These are phyloP conservation scores for Yamadazyma pseudoaaseri DNA, from an alignment of 1,139 yeast genomes.

Conservation along the genomic window DNA sequence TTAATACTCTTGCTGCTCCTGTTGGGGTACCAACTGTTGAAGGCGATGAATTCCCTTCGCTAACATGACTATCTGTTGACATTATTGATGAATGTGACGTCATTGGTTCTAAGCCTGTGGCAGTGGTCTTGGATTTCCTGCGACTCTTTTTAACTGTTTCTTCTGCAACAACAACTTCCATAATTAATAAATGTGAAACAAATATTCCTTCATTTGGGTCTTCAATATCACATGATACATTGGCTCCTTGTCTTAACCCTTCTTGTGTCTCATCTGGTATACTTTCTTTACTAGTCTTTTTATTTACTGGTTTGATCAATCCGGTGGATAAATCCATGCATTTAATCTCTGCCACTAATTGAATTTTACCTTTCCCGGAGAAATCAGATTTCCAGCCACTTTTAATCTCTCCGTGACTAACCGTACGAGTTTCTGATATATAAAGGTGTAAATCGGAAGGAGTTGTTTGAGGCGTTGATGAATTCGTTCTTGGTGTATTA, in stretches of 20 bases:
- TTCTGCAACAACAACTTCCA: slow-evolving; percentile 93
- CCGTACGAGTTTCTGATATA: slow-evolving; percentile 69
- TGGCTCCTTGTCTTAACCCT: slow-evolving; percentile 46
- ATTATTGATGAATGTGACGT: slow-evolving; percentile 20
- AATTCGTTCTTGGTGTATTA: slow-evolving; percentile 2
- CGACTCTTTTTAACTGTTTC: slow-evolving; percentile 49
- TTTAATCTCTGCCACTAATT: slow-evolving; percentile 67
- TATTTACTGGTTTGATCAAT: slow-evolving; percentile 25
- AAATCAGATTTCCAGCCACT: slow-evolving; percentile 96
- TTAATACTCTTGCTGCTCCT: slow-evolving; percentile 88
- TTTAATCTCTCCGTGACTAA: slow-evolving; percentile 77
- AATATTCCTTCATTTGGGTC: slow-evolving; percentile 79
- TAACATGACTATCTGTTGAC: slow-evolving; percentile 6
- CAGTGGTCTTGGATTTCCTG: slow-evolving; percentile 12
- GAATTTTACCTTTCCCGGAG: slow-evolving; percentile 70
- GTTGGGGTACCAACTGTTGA: slow-evolving; percentile 73
- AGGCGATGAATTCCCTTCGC: slow-evolving; percentile 12
- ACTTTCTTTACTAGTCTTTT: slow-evolving; percentile 27
- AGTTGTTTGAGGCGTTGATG: slow-evolving; percentile 8
- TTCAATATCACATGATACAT: slow-evolving; percentile 74
- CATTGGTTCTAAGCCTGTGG: slow-evolving; percentile 28
- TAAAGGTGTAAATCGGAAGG: slow-evolving; percentile 37
- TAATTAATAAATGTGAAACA: slow-evolving; percentile 71
- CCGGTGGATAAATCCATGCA: slow-evolving; percentile 62
- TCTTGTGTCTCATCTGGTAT: slow-evolving; percentile 24